Percentiles rank a stretch among this genome's conserved stretches.
Evolutionary conservation across 306 rosid species (phyloP).

Genomic region (Canavalia gladiata): DNA sequence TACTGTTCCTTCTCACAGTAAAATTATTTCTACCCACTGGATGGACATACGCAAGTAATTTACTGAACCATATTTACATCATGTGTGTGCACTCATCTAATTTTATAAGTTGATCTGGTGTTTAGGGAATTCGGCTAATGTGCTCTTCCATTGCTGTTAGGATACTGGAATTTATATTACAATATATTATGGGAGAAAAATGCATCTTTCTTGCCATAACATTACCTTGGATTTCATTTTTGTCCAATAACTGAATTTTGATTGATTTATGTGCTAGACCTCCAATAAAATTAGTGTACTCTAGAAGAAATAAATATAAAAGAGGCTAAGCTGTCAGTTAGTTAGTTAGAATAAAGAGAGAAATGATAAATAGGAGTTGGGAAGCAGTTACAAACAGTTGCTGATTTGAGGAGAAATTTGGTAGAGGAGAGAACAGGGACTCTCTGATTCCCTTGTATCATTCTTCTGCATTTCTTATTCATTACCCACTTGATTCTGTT

Average conservation of each 20-base stretch:
- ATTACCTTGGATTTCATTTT: not conserved
- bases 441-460: too few relatives aligned
- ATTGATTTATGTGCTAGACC: not conserved
- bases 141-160: not conserved
- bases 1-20: not conserved
- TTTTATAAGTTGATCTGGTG: not conserved
- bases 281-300: too few relatives aligned
- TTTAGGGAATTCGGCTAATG: not conserved
- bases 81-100: not conserved
- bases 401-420: too few relatives aligned
- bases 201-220: not conserved
- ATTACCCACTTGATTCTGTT: too few relatives aligned
- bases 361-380: too few relatives aligned
- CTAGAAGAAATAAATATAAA: too few relatives aligned
- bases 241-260: constrained; percentile 1
- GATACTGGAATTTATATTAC: not conserved
- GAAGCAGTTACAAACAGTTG: too few relatives aligned
- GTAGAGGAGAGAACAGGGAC: too few relatives aligned
- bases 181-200: not conserved
- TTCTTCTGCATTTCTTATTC: too few relatives aligned
- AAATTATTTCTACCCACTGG: not conserved
- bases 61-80: not conserved
- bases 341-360: too few relatives aligned
- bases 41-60: not conserved
- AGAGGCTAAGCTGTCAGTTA: too few relatives aligned